phyloP scores from a whole-genome alignment of 108 stramenopile genomes.

The Aurantiochytrium sp. region DNA sequence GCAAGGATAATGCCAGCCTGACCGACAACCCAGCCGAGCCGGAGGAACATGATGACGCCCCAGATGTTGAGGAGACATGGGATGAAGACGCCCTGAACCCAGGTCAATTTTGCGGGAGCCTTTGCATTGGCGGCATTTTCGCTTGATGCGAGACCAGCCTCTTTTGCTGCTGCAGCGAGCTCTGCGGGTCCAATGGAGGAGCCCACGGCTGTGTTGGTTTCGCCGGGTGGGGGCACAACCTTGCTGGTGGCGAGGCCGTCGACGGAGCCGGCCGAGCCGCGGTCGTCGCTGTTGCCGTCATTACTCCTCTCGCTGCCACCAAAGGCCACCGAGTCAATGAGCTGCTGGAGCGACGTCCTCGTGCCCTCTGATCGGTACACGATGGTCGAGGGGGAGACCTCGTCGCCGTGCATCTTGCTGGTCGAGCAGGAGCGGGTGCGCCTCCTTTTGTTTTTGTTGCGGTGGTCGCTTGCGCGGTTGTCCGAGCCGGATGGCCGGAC shows the following conservation, averaged over 20 bases:
- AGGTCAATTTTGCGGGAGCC: conserved; percentile 39
- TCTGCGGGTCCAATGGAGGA: not conserved
- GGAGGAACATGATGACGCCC: conserved; percentile 71
- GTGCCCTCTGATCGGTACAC: not conserved
- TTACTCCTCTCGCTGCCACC: not conserved
- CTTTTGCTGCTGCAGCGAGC: not conserved
- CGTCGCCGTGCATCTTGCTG: not conserved
- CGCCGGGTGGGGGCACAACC: not conserved
- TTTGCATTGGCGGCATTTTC: not conserved
- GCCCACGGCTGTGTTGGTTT: not conserved
- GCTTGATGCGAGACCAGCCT: not conserved
- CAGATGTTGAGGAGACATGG: conserved; percentile 71
- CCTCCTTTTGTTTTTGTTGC: no score
- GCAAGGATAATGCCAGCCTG: conserved; percentile 58
- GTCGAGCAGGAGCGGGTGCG: no score
- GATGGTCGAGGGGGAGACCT: not conserved
- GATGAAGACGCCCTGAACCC: conserved; percentile 56
- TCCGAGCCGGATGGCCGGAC: no score
- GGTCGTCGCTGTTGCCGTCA: not conserved
- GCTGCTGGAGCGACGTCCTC: not conserved
- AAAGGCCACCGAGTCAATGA: not conserved
- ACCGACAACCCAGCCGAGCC: conserved; percentile 63
- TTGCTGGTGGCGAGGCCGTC: not conserved
- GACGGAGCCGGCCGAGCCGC: not conserved
- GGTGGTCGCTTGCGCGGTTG: no score